Base-by-base conservation (phyloP, 1,139 yeast species). In the Candida frijolesensis region DNA sequence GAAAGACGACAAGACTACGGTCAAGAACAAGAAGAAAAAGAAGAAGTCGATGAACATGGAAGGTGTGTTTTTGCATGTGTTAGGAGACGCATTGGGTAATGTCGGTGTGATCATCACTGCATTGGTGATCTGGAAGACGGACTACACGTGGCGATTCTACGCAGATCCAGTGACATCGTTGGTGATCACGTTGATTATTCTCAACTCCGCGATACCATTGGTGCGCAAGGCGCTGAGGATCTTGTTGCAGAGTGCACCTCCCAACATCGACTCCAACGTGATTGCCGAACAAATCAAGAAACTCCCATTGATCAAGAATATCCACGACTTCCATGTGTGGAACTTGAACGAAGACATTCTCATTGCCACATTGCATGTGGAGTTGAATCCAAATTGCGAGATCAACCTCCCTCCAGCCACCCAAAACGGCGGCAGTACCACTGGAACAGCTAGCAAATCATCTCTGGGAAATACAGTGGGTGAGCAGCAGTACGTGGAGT, bases 241-340 rank as follows among this genome's bases (percentile, higher is more conserved):
- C 55, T 76, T 94, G 57, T 76, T 94, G 51, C 98, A 94, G 70
- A 98, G 96, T 1, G 89, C 97, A 1, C 99, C 99, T 15, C 80
- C 87, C 15, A 78, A 85, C 45, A 78, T 94, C 49, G 84, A 91
- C 60, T 86, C 96, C 12, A 87, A 87, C 54, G 80, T 79, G 45
- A 90, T 94, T 43, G 81, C 86, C 51, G 75, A 79, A 45, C 89
- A 88, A 55, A 86, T 94, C 47, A 63, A 81, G 25, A 73, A 77
- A 48, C 78, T 92, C 27, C 80, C 84, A 1, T 89, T 92, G 25
- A 95, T 94, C 47, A 78, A 83, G 55, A 89, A 95, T 4, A 84
- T 94, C 40, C 99, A 94, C 66, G 99, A 94, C 66, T 85, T 94
- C 76, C 99, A 94, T 66, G 87, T 94, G 53, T 94, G 99, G 99